Conservation (phyloP, 208 protist genomes). For the Angomonas deanei region DNA sequence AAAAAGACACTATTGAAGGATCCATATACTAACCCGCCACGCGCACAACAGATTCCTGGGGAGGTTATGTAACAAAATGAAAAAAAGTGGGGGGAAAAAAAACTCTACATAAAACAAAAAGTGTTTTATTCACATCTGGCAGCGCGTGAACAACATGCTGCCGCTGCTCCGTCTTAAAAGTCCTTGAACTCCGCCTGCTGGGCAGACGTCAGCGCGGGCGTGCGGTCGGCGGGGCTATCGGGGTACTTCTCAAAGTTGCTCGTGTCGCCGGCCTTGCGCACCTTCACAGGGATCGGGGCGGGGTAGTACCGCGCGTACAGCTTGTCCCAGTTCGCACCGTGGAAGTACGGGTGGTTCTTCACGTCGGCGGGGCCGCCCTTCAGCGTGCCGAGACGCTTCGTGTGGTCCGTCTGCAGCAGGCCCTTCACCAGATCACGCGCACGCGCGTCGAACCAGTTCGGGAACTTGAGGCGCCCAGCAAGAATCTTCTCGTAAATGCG, state of each 20-base stretch:
- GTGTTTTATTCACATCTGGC: no score
- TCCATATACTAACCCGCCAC: no score
- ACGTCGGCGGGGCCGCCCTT: slow-evolving; percentile 89
- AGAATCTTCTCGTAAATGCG: slow-evolving; percentile 89
- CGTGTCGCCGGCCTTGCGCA: slow-evolving; percentile 72
- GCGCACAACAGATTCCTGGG: no score
- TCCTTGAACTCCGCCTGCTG: slow-evolving; percentile 83
- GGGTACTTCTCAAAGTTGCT: slow-evolving; percentile 89
- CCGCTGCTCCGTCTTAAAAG: no score
- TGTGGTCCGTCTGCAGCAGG: slow-evolving; percentile 85
- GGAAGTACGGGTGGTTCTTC: slow-evolving; percentile 83
- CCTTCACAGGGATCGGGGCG: slow-evolving; percentile 76
- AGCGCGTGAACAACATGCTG: no score
- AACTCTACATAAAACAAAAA: no score
- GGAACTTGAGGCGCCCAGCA: slow-evolving; percentile 72
- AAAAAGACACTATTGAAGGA: no score
- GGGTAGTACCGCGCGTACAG: slow-evolving; percentile 74
- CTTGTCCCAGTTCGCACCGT: slow-evolving; percentile 89
- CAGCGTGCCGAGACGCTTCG: slow-evolving; percentile 84
- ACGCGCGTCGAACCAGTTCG: slow-evolving; percentile 76
- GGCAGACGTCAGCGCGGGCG: slow-evolving; percentile 41
- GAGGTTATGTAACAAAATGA: no score
- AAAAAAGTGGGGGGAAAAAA: no score
- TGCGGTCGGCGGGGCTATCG: slow-evolving; percentile 68
- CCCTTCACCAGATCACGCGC: slow-evolving; percentile 79